Base-by-base conservation (phyloP, 2,329 filamentous ascomycete species). In the Colletotrichum lentis region DNA sequence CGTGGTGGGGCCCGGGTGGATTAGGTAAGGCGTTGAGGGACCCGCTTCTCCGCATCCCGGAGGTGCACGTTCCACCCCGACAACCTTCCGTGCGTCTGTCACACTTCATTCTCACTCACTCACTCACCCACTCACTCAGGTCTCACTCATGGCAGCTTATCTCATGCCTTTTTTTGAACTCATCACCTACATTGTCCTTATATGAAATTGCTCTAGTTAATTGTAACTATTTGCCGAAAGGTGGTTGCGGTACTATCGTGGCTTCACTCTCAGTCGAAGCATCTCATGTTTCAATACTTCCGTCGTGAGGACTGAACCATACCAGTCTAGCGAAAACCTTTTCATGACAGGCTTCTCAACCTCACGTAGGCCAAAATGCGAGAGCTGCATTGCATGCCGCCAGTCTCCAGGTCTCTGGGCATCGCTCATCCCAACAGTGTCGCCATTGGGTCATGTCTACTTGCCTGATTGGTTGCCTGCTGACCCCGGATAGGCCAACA, bases 1-100 rank as follows among this genome's bases (percentile, higher is more conserved):
- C 61, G 43, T 11, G 46, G 62, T 31, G 62, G 66, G 14, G 14
- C 10, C 2, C 16, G 35, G 2, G 43, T 3, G 41, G 27, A 61
- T 66, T 69, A 69, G 43, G 31, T 69, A 66, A 68, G 14, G 22
- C 0, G n/a, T 10, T 14, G 47, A 53, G 8, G 52, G 52, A 14
- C 31, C 37, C 10, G 37, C 18, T 46, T 35, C 57, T 64, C 64
- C 64, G 61, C 64, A 64, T 27, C 37, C 59, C 46, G 27, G 11
- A 12, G 11, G 44, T 43, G 31, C 47, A 39, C 52, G 41, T 22
- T 57, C 49, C 59, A 43, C 59, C 49, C n/a, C 59, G 47, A 37
- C 37, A n/a, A 44, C 58, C 14, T 31, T 35, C 41, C 46, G 18
- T 18, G n/a, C 24, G 12, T 10, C 39, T 8, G 27, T 10, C 11